These are phyloP conservation scores for Bipolaris sorokiniana DNA, from an alignment of 2,329 filamentous ascomycete species.

Conservation along the genomic window DNA sequence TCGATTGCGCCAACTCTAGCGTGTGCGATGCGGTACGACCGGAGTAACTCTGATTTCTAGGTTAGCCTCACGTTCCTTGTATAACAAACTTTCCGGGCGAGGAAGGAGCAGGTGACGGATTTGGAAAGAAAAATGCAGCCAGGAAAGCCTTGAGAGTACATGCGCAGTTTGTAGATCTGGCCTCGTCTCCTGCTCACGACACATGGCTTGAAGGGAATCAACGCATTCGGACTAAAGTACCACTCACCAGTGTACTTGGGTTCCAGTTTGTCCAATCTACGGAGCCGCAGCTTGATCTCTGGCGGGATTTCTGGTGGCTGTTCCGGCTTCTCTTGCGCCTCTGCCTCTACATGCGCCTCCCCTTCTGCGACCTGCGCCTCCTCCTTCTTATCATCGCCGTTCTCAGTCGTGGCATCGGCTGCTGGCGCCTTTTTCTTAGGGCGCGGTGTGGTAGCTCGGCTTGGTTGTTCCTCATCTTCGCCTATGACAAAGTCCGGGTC, in stretches of 20 bases:
- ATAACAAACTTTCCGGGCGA: neutral
- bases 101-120: neutral
- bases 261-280: constrained; percentile 89
- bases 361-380: constrained; percentile 36
- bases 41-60: constrained; percentile 72
- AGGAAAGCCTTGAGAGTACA: neutral
- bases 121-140: neutral
- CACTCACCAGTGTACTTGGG: constrained; percentile 77
- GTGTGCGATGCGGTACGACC: constrained; percentile 91
- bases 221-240: neutral
- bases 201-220: neutral
- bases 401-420: constrained; percentile 26
- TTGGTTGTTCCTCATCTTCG: constrained; percentile 73
- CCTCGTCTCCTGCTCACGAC: neutral
- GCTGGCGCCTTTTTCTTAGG: constrained; percentile 51
- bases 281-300: constrained; percentile 76
- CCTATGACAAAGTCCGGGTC: constrained; percentile 86
- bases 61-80: constrained; percentile 21
- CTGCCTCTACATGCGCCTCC: constrained; percentile 21
- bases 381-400: constrained; percentile 43
- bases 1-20: constrained; percentile 85
- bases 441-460: constrained; percentile 65
- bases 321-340: constrained; percentile 36
- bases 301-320: constrained; percentile 67
- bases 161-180: neutral